Evolutionary conservation across 805 yeast species (phyloP), one percentile per base, ranked within the genome.

Genomic region (Starmerella etchellsii): DNA sequence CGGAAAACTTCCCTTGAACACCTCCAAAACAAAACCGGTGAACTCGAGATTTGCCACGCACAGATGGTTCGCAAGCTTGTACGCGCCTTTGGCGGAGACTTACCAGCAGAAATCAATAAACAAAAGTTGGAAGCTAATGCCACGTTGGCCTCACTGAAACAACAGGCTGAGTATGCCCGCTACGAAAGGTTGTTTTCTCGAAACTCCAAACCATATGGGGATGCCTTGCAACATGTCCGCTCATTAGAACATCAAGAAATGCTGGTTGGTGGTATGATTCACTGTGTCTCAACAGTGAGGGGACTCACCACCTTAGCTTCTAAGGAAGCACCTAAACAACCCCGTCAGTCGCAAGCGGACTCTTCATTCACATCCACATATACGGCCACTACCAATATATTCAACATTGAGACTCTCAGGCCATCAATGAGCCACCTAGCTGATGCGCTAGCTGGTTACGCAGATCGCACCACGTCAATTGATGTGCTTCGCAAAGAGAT

Each of bases 221-320:
- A 21, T n/a, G 25, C 32, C 18, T 11, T 24, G 24, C 31, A 33
- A 21, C 22, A 41, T 13, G 41, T 43, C 1, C 62, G 63, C 4
- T 69, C 78, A 0, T 69, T 76, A 7, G 65, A 69, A 30, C 63
- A 69, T 10, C 54, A 81, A 46, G 59, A 69, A 5, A 68, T 71
- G 47, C 76, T 74, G 50, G 54, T 81, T 31, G 78, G 79, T 38
- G 88, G 88, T 1, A 61, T 82, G 48, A 64, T 73, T 45, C 69
- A 77, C 34, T 78, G 87, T 16, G 21, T 30, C 10, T 11, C 32
- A n/a, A 30, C 32, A n/a, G 8, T 30, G 21, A 6, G 21, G 11
- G 21, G 21, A n/a, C 20, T 30, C 8, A 10, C 8, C 15, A 8
- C n/a, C 15, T 10, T 6, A 5, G n/a, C 30, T 6, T 10, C 15